A percentile compares a stretch with the other conserved stretches of the same genome.
These are phyloP conservation scores for Cadophora sp. DNA, from an alignment of 2,329 filamentous ascomycete genomes.

Conservation along the genomic window DNA sequence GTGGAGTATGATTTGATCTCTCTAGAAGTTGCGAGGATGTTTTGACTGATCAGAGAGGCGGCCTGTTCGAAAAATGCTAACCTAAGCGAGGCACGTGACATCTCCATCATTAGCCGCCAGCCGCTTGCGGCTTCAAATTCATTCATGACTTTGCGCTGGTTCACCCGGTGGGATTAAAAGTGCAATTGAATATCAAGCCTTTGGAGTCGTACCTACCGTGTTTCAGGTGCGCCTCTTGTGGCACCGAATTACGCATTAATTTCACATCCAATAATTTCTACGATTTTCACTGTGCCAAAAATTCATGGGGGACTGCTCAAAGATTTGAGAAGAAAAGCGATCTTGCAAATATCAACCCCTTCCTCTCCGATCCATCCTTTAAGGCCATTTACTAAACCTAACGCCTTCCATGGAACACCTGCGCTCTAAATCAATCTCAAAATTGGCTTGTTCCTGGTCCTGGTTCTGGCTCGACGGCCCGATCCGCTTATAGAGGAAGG, in stretches of 20 bases:
- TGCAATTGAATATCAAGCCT: no score
- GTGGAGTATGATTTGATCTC: conserved; percentile 43
- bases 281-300: no score
- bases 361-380: background rate
- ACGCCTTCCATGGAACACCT: conserved; percentile 35
- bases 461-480: background rate
- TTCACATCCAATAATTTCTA: no score
- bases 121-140: background rate
- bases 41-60: conserved; percentile 38
- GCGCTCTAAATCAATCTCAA: conserved; percentile 16
- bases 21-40: conserved; percentile 41
- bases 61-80: conserved; percentile 28
- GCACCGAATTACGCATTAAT: no score
- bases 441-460: background rate
- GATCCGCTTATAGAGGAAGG: conserved; percentile 67
- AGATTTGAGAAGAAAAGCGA: background rate
- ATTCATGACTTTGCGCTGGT: background rate
- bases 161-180: background rate
- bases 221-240: no score
- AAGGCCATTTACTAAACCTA: conserved; percentile 20
- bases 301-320: background rate
- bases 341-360: background rate
- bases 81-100: conserved; percentile 31
- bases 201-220: no score
- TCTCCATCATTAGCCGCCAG: conserved; percentile 1